Evolutionary conservation across 2,329 filamentous ascomycete species (phyloP).

Genomic region (Trichoderma arundinaceum): DNA sequence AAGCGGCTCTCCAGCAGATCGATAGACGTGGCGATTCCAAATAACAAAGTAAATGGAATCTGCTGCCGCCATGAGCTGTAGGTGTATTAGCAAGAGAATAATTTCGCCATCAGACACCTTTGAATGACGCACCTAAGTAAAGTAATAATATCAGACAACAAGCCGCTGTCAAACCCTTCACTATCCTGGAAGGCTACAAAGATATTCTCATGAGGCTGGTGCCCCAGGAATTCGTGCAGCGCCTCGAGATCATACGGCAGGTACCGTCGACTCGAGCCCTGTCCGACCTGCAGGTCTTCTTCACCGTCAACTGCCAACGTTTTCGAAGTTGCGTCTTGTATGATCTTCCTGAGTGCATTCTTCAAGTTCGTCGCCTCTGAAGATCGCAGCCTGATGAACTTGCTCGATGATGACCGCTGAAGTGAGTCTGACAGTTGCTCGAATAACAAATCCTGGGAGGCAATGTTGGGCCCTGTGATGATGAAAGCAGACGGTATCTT

Average conservation of each 20-base stretch:
- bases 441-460: slow-evolving; percentile 76
- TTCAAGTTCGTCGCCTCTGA: slow-evolving; percentile 77
- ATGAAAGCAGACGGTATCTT: slow-evolving; percentile 74
- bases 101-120: not conserved
- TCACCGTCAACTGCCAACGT: slow-evolving; percentile 60
- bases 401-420: slow-evolving; percentile 53
- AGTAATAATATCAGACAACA: slow-evolving; percentile 74
- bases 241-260: slow-evolving; percentile 81
- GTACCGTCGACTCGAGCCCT: slow-evolving; percentile 63
- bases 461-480: slow-evolving; percentile 78
- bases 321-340: slow-evolving; percentile 65
- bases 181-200: slow-evolving; percentile 80
- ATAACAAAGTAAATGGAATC: slow-evolving; percentile 77
- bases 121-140: slow-evolving; percentile 65
- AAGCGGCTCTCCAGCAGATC: slow-evolving; percentile 79
- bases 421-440: slow-evolving; percentile 68
- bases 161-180: slow-evolving; percentile 75
- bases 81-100: slow-evolving; percentile 40
- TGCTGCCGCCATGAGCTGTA: slow-evolving; percentile 69
- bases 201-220: slow-evolving; percentile 62
- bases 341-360: slow-evolving; percentile 72
- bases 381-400: slow-evolving; percentile 71
- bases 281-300: slow-evolving; percentile 56
- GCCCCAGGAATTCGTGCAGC: slow-evolving; percentile 64
- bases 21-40: slow-evolving; percentile 81